Evolutionary conservation across 1,284 basidiomycete species (phyloP).

Genomic region (Apiotrichum akiyoshidainum): DNA sequence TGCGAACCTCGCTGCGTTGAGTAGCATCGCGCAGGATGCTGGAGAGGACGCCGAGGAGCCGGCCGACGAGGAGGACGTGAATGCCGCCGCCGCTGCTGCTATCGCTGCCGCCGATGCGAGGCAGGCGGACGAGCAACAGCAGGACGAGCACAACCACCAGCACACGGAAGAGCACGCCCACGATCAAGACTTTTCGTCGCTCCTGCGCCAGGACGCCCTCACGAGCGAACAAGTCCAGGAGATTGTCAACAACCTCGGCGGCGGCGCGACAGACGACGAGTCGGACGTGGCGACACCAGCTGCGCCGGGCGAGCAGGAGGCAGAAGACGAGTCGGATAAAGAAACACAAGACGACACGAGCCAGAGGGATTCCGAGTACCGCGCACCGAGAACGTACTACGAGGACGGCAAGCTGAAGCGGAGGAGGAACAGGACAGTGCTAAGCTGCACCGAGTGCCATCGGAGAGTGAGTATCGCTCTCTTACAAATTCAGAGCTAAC

Average conservation of each 20-base stretch:
- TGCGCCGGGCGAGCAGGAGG: not conserved
- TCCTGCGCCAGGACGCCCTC: conserved; percentile 20
- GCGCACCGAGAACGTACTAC: conserved; percentile 18
- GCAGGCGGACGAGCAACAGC: not conserved
- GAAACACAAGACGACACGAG: conserved; percentile 14
- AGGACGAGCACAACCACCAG: conserved; percentile 5
- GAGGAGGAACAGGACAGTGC: conserved; percentile 41
- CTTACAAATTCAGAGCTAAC: conserved; percentile 1
- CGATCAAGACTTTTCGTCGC: conserved; percentile 15
- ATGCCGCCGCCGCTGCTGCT: conserved; percentile 11
- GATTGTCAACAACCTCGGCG: conserved; percentile 28
- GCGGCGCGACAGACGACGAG: conserved; percentile 8
- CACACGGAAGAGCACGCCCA: conserved; percentile 15
- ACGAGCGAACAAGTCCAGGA: conserved; percentile 38
- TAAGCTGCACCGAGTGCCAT: conserved; percentile 50
- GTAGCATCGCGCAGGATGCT: conserved; percentile 22
- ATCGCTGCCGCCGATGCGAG: not conserved
- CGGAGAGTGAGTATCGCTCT: conserved; percentile 35
- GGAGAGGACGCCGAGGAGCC: not conserved
- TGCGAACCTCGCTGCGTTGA: conserved; percentile 45
- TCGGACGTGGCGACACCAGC: not conserved
- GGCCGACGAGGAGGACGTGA: conserved; percentile 11
- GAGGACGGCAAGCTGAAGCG: conserved; percentile 36
- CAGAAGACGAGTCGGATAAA: conserved; percentile 5
- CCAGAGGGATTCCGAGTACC: conserved; percentile 12